These are phyloP conservation scores for Globisporangium radiosum DNA, from an alignment of 352 stramenopile species.

Conservation along the genomic window DNA sequence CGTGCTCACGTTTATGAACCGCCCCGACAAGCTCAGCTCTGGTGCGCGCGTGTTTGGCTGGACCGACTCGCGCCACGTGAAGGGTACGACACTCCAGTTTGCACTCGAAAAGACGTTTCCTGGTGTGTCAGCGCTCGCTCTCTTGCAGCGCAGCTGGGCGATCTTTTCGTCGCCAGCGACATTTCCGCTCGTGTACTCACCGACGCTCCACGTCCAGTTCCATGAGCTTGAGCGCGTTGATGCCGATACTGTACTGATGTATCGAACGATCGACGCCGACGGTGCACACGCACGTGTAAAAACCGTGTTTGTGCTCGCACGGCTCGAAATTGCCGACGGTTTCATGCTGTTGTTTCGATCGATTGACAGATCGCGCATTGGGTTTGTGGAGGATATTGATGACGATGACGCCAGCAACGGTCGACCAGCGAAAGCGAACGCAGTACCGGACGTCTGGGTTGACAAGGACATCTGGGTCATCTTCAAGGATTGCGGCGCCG, in stretches of 20 bases:
- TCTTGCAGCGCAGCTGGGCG: conserved; percentile 45
- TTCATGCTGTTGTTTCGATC: conserved; percentile 61
- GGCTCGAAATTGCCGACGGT: conserved; percentile 40
- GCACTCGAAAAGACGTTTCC: conserved; percentile 52
- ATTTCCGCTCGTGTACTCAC: conserved; percentile 45
- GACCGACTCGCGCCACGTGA: conserved; percentile 53
- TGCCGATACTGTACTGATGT: conserved; percentile 50
- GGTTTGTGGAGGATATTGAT: conserved; percentile 32
- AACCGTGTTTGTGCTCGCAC: conserved; percentile 57
- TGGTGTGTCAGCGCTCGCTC: conserved; percentile 23
- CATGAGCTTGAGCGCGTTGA: conserved; percentile 47
- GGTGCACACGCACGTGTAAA: conserved; percentile 33
- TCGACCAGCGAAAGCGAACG: conserved; percentile 11
- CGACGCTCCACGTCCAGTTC: conserved; percentile 33
- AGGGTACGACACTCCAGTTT: conserved; percentile 41
- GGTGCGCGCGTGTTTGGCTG: conserved; percentile 50
- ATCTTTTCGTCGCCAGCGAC: conserved; percentile 44
- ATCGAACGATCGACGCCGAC: conserved; percentile 34
- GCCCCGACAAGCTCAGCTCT: conserved; percentile 35
- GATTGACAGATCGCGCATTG: conserved; percentile 40
- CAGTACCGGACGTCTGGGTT: conserved; percentile 37
- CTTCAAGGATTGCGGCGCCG: conserved; percentile 27
- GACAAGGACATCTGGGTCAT: conserved; percentile 66
- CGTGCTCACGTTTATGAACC: conserved; percentile 40
- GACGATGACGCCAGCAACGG: too few relatives aligned